A percentile compares a stretch with the other conserved stretches of the same genome.
These are phyloP conservation scores for Saccharomyces jurei DNA, from an alignment of 805 yeast species.

Conservation along the genomic window DNA sequence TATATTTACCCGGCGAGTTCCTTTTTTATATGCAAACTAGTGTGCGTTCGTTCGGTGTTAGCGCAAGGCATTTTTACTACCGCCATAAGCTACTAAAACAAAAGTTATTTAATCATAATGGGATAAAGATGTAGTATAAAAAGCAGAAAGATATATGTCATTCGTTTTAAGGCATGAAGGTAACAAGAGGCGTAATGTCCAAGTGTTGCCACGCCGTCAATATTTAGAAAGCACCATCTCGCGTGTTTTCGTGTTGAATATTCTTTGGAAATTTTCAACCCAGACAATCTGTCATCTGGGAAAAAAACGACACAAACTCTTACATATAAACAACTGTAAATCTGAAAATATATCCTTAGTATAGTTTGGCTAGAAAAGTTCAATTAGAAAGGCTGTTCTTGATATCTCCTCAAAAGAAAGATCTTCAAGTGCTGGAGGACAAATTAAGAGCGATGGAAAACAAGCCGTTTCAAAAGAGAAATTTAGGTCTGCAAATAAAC, in stretches of 20 bases:
- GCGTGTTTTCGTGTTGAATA: not conserved
- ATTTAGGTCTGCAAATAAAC: not conserved
- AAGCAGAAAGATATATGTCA: not conserved
- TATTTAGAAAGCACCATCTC: too few species aligned
- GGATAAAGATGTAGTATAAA: not conserved
- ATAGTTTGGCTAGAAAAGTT: not conserved
- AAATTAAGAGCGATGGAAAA: not conserved
- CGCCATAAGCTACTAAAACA: not conserved
- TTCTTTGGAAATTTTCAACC: not conserved
- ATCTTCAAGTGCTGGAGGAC: not conserved
- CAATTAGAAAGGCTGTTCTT: not conserved
- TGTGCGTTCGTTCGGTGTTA: not conserved
- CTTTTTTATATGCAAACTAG: not conserved
- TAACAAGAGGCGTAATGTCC: too few species aligned
- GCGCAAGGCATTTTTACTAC: not conserved
- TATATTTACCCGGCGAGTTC: not conserved
- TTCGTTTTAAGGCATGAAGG: too few species aligned
- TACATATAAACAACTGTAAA: not conserved
- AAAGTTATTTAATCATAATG: not conserved
- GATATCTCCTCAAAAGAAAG: not conserved
- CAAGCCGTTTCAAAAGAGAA: not conserved
- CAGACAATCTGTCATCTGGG: not conserved
- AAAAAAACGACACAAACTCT: not conserved
- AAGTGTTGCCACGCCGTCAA: too few species aligned
- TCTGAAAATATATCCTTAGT: not conserved